Evolutionary conservation across 2,329 filamentous ascomycete species (phyloP), one percentile per base, ranked within the genome.

Genomic region (Alternaria sp.): DNA sequence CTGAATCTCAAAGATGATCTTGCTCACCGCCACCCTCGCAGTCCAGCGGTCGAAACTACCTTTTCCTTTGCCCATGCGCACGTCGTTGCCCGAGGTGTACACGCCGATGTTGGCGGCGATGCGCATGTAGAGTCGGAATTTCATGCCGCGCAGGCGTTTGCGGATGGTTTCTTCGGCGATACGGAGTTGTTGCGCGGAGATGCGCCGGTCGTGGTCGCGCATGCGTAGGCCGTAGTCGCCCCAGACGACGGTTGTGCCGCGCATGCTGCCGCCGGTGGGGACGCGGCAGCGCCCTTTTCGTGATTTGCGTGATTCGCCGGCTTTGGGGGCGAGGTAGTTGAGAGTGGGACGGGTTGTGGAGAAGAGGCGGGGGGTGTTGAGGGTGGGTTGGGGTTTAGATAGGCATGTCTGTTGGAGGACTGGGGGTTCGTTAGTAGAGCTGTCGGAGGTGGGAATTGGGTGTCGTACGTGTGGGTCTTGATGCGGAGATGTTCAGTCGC

Each of bases 51-150:
- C 96, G 78, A 99, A 98, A 66, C 90, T 92, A 72, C 96, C 96
- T 81, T 99, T 99, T 82, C 96, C 96, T 83, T 98, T 99, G 80
- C 96, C 96, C 96, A 99, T 99, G 87, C 96, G 91, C 80, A 93
- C 91, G 83, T 99, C 96, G 76, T 98, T 99, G 61, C 96, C 96
- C 80, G 91, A 96, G 61, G 93, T 91, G 81, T 96, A 99, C 21
- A 99, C 96, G 77, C 95, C 96, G 70, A 98, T 91, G 77, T 97
- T 97, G 69, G 94, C 96, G 73, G 89, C 90, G 56, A 98, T 90
- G 66, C 96, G 88, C 84, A 93, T 97, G 83, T 97, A 99, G 50
- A 99, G 81, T 59, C 93, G 89, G 81, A 96, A 99, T 76, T 93
- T 93, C 86, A 97, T 90, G 49, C 96, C 96, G 83, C 96, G 88